These are phyloP conservation scores for Medicago lupulina DNA, from an alignment of 306 rosid genomes.

Conservation along the genomic window DNA sequence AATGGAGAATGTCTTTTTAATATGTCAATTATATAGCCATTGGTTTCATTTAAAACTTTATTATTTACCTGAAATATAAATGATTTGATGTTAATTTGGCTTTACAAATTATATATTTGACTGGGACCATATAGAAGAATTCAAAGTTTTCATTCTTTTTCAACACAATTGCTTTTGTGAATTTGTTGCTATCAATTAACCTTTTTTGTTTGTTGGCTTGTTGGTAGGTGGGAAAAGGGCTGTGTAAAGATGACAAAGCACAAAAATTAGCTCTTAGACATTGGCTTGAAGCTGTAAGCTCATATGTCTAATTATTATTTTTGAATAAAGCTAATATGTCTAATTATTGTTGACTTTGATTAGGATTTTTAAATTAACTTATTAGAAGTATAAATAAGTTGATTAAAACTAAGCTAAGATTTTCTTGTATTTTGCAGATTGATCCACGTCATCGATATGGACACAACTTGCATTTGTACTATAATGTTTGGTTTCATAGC, in stretches of 20 bases:
- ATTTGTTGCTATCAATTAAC: neutral
- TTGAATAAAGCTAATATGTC: slow-evolving; percentile 53
- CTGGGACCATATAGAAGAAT: slow-evolving; percentile 42
- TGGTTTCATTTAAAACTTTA: slow-evolving; percentile 6
- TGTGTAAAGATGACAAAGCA: slow-evolving; percentile 81
- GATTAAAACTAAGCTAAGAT: neutral
- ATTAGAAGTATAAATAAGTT: neutral
- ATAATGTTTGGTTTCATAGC: slow-evolving; percentile 68
- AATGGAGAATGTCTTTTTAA: slow-evolving; percentile 3
- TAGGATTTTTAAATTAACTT: neutral
- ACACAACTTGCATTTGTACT: slow-evolving; percentile 77
- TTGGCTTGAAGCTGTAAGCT: slow-evolving; percentile 97
- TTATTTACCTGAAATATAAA: slow-evolving; percentile 7
- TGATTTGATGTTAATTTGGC: slow-evolving; percentile 24
- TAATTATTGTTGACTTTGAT: slow-evolving; percentile 10
- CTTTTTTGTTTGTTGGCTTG: neutral
- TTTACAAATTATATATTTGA: slow-evolving; percentile 44
- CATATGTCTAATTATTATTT: slow-evolving; percentile 15
- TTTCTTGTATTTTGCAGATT: slow-evolving; percentile 50
- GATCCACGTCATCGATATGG: slow-evolving; percentile 96
- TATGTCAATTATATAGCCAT: slow-evolving; percentile 24
- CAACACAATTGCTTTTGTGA: slow-evolving; percentile 14
- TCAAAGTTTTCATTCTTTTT: slow-evolving; percentile 41
- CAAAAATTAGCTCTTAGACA: slow-evolving; percentile 77
- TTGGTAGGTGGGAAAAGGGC: slow-evolving; percentile 89